Base-by-base conservation (phyloP, 306 rosid genomes). In the Vicia sativa region DNA sequence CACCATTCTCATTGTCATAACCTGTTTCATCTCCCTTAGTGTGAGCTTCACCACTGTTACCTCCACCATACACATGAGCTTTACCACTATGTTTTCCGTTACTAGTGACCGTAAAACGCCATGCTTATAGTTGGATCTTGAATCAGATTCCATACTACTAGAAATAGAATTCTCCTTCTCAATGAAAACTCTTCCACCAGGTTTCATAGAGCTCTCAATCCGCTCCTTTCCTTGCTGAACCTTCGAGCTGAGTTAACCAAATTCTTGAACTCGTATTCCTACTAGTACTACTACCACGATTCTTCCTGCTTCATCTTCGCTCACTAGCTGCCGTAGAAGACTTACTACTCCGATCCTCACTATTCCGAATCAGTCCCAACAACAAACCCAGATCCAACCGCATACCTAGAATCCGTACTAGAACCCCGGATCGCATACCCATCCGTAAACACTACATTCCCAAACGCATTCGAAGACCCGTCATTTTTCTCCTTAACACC, bases 321-420 rank as follows among this genome's bases (percentile, higher is more conserved):
- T 69, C 87, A 58, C 92, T 88, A 38, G 95, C 96, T 19, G 99
- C 97, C 0, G 95, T 88, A 12, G 97, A 90, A 59, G 96, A 88
- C 79, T 85, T 95, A 78, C 99, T 88, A 72, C 92, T 88, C 23
- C 82, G 67, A 81, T 92, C 96, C 82, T 89, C 96, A 46, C 92
- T 83, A 71, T 86, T 82, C 98, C 8, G 98, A 92, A 84, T 87
- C 96, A 13, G 91, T 81, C 38, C 87, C 91, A 42, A 74, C 89
- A 57, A 69, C 84, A 84, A 84, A 87, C 68, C 77, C 87, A 76
- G 89, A 62, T 54, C 89, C 89, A 54, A 72, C 64, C 21, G 88
- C 88, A 79, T 81, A 71, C 75, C 90, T 83, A 53, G 96, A 86
- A 80, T 89, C 95, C 0, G 74, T 73, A 79, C 84, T 81, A 42